Evolutionary conservation across 192 early-diverging fungal species (phyloP).

Genomic region (Bifiguratus adelaidae): DNA sequence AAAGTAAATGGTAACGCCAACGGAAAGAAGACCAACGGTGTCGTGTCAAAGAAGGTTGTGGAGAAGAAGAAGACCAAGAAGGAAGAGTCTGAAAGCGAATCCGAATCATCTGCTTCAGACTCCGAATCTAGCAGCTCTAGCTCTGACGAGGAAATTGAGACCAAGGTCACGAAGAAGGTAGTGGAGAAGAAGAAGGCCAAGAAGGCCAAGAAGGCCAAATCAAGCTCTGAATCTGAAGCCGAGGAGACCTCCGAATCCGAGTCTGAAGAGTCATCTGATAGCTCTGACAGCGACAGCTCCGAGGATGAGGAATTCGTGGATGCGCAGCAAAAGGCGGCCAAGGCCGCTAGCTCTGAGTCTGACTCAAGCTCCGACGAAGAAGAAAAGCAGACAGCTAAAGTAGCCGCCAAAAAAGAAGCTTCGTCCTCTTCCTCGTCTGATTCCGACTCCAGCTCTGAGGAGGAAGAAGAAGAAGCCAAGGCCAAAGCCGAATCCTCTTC

Average conservation of each 20-base stretch:
- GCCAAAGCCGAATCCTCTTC: constrained; percentile 5
- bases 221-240: too few species aligned
- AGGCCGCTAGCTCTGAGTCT: constrained; percentile 5
- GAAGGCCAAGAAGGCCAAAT: too few species aligned
- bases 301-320: constrained; percentile 3
- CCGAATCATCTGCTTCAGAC: constrained; percentile 5
- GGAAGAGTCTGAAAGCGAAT: constrained; percentile 15
- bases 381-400: constrained; percentile 3
- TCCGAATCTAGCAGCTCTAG: constrained; percentile 6
- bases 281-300: not conserved
- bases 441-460: constrained; percentile 29
- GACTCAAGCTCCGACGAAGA: constrained; percentile 19
- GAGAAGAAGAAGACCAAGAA: constrained; percentile 34
- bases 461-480: constrained; percentile 11
- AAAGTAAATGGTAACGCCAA: too few species aligned
- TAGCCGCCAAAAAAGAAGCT: constrained; percentile 3
- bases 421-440: constrained; percentile 23
- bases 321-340: not conserved
- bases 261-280: not conserved
- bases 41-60: too few species aligned
- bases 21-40: too few species aligned
- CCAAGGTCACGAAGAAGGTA: constrained; percentile 9
- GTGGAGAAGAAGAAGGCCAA: constrained; percentile 2
- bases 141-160: constrained; percentile 6
- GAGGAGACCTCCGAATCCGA: not conserved